phyloP scores from a whole-genome alignment of 306 rosid species.

The Arachis stenosperma region DNA sequence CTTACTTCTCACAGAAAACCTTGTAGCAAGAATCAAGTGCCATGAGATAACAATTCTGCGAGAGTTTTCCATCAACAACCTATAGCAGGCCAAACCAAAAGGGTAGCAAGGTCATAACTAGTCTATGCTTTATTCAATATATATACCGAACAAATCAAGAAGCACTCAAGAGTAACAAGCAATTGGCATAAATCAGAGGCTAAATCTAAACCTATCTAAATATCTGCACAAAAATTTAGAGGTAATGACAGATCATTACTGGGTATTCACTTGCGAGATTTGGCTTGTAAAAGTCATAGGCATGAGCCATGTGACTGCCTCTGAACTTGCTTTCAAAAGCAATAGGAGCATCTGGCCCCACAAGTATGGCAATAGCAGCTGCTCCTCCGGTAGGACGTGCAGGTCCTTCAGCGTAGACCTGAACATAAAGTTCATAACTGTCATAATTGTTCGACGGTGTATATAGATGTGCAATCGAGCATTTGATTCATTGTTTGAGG shows the following conservation, averaged over 20 bases:
- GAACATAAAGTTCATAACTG: constrained; percentile 34
- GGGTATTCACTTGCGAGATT: constrained; percentile 89
- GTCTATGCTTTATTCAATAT: not conserved
- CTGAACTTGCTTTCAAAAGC: constrained; percentile 82
- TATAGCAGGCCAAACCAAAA: constrained; percentile 30
- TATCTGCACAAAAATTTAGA: not conserved
- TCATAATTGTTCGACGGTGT: not conserved
- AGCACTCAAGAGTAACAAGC: constrained; percentile 1
- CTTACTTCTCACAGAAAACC: constrained; percentile 69
- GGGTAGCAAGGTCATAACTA: not conserved
- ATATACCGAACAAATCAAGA: constrained; percentile 1
- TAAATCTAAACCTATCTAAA: not conserved
- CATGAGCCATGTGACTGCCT: constrained; percentile 85
- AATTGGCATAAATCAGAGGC: constrained; percentile 7
- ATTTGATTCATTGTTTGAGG: not conserved
- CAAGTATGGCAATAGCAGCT: constrained; percentile 82
- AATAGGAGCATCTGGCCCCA: constrained; percentile 86
- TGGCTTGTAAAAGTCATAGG: constrained; percentile 88
- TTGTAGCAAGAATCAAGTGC: constrained; percentile 85
- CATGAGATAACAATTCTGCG: constrained; percentile 84
- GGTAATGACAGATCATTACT: constrained; percentile 47
- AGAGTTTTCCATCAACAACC: constrained; percentile 89
- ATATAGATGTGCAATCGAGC: not conserved
- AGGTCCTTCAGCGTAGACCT: constrained; percentile 93
- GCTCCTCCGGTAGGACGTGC: constrained; percentile 98